phyloP scores from a whole-genome alignment of 495 filamentous ascomycete species.

The Durotheca rogersii region DNA sequence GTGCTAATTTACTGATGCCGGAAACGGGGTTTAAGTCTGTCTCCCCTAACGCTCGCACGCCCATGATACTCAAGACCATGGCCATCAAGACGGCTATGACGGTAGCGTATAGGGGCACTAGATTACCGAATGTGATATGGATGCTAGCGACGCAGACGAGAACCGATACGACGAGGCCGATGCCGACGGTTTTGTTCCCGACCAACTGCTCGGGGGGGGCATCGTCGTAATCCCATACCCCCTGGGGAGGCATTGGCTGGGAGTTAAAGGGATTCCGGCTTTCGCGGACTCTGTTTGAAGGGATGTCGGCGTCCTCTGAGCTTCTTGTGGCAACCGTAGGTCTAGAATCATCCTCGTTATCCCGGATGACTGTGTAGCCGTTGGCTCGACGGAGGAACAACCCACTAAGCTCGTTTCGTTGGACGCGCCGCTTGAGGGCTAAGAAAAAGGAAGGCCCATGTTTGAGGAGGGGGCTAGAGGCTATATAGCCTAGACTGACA shows the following conservation, averaged over 20 bases:
- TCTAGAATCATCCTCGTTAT: slow-evolving; percentile 26
- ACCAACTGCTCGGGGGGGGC: slow-evolving; percentile 83
- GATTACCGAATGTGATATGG: slow-evolving; percentile 70
- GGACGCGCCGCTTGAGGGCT: slow-evolving; percentile 14
- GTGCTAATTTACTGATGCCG: slow-evolving; percentile 93
- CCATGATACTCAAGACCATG: slow-evolving; percentile 89
- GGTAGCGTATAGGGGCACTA: slow-evolving; percentile 72
- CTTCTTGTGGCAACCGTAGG: slow-evolving; percentile 5
- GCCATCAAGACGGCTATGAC: slow-evolving; percentile 81
- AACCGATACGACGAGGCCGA: slow-evolving; percentile 74
- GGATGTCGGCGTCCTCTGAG: slow-evolving; percentile 14
- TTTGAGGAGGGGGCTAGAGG: slow-evolving; percentile 57
- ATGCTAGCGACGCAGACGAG: slow-evolving; percentile 77
- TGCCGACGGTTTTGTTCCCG: slow-evolving; percentile 65
- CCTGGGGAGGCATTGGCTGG: slow-evolving; percentile 14
- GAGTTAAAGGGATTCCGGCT: slow-evolving; percentile 22
- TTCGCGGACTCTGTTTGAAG: slow-evolving; percentile 30
- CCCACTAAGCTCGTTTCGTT: slow-evolving; percentile 17
- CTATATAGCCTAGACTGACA: slow-evolving; percentile 80
- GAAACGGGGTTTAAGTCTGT: slow-evolving; percentile 97
- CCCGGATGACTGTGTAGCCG: slow-evolving; percentile 19
- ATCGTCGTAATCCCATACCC: slow-evolving; percentile 58
- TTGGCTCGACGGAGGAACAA: slow-evolving; percentile 18
- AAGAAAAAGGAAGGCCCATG: slow-evolving; percentile 15
- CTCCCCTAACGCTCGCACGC: slow-evolving; percentile 89